Evolutionary conservation across 495 filamentous ascomycete genomes (phyloP).

Genomic region (Hypoxylon subgilvum): DNA sequence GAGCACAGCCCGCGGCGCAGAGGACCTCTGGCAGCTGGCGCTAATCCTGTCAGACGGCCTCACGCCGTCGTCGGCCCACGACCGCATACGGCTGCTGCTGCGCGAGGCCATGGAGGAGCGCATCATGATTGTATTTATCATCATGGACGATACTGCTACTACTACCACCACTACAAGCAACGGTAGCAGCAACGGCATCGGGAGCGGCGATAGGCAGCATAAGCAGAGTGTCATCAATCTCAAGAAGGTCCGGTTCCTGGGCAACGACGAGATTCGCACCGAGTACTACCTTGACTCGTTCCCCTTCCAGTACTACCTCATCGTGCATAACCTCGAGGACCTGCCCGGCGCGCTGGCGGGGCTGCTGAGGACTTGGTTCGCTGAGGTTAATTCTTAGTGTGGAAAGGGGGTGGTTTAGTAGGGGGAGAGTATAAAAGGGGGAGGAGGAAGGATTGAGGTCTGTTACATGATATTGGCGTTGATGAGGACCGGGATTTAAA

Average conservation of each 20-base stretch:
- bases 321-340: conserved; percentile 89
- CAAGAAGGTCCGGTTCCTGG: no score
- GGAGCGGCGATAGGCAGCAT: no score
- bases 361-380: conserved; percentile 94
- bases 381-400: conserved; percentile 77
- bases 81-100: conserved; percentile 78
- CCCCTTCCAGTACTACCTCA: conserved; percentile 93
- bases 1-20: conserved; percentile 60
- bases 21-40: conserved; percentile 94
- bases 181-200: conserved; percentile 54
- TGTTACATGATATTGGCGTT: no score
- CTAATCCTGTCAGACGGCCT: conserved; percentile 93
- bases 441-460: no score
- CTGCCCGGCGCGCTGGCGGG: conserved; percentile 85
- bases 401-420: no score
- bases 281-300: conserved; percentile 92
- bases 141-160: conserved; percentile 77
- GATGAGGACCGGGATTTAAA: no score
- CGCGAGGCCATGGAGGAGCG: conserved; percentile 87
- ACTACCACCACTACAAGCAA: conserved; percentile 41
- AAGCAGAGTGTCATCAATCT: no score
- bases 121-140: conserved; percentile 97
- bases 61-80: conserved; percentile 78
- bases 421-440: no score
- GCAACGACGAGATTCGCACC: conserved; percentile 63